phyloP scores from a whole-genome alignment of 208 protist genomes.

The Leishmania lainsoni region DNA sequence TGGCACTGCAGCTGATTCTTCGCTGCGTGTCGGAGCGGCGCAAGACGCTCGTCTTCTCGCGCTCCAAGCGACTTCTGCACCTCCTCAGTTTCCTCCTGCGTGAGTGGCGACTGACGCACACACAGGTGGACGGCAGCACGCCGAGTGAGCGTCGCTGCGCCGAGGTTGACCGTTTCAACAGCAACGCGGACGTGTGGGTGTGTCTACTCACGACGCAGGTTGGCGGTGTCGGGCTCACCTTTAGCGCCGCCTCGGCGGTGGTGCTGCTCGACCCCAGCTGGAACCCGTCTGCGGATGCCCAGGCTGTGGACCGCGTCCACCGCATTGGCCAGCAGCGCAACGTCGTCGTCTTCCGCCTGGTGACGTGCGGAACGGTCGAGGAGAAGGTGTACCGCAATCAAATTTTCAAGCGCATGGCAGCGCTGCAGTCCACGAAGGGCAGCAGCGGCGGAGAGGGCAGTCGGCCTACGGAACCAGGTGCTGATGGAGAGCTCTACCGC shows the following conservation, averaged over 20 bases:
- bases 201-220: conserved; percentile 97
- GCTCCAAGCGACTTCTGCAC: conserved; percentile 70
- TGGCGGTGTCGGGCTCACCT: conserved; percentile 97
- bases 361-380: conserved; percentile 96
- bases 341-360: conserved; percentile 94
- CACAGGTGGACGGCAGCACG: conserved; percentile 73
- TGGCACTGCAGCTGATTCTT: conserved; percentile 55
- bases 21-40: conserved; percentile 43
- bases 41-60: conserved; percentile 80
- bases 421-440: conserved; percentile 41
- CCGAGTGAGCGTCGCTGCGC: conserved; percentile 42
- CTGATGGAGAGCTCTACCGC: conserved; percentile 43
- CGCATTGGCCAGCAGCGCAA: conserved; percentile 97
- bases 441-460: neutral
- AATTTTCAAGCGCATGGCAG: conserved; percentile 94
- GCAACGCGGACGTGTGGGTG: conserved; percentile 54
- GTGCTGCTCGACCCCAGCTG: conserved; percentile 97
- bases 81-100: conserved; percentile 51
- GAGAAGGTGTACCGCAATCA: conserved; percentile 99
- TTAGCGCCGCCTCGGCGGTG: conserved; percentile 94
- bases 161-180: conserved; percentile 90
- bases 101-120: conserved; percentile 42
- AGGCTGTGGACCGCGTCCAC: conserved; percentile 97
- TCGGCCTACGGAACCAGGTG: neutral
- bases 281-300: conserved; percentile 96